These are phyloP conservation scores for Hypomontagnella submonticulosa DNA, from an alignment of 495 filamentous ascomycete genomes.

Conservation along the genomic window DNA sequence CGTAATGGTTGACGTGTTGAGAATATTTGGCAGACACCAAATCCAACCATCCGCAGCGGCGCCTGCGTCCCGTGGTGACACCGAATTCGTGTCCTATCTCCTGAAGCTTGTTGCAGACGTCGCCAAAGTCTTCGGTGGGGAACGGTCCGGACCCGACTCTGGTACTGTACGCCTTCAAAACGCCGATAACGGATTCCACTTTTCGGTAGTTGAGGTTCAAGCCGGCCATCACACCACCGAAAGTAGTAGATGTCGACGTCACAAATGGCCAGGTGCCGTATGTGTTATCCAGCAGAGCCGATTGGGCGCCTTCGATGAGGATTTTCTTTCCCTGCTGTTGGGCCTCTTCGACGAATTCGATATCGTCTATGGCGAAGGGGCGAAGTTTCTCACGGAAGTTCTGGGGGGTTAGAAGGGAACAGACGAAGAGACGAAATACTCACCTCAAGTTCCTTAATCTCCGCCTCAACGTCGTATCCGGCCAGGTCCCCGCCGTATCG, in stretches of 20 bases:
- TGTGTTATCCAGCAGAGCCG: conserved; percentile 66
- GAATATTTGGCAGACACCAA: conserved; percentile 87
- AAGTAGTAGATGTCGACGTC: conserved; percentile 28
- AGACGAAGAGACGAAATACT: conserved; percentile 13
- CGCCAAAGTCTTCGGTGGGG: conserved; percentile 81
- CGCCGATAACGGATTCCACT: conserved; percentile 70
- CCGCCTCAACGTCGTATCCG: conserved; percentile 81
- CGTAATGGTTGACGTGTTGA: conserved; percentile 74
- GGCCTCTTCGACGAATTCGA: conserved; percentile 66
- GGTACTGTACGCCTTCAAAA: conserved; percentile 84
- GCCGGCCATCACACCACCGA: conserved; percentile 39
- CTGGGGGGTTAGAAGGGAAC: conserved; percentile 59
- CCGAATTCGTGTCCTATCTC: conserved; percentile 65
- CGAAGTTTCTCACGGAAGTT: conserved; percentile 74
- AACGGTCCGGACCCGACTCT: conserved; percentile 85
- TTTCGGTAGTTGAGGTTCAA: conserved; percentile 29
- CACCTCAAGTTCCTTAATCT: conserved; percentile 63
- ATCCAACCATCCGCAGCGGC: conserved; percentile 92
- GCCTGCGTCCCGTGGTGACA: conserved; percentile 83
- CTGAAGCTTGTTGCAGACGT: conserved; percentile 56
- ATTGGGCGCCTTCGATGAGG: conserved; percentile 89
- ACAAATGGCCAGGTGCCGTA: conserved; percentile 48
- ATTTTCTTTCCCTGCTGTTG: conserved; percentile 71
- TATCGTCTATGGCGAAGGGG: conserved; percentile 75
- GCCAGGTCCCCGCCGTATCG: conserved; percentile 76